These are phyloP conservation scores for Capsicum baccatum DNA, from an alignment of 257 asterid species.

Conservation along the genomic window DNA sequence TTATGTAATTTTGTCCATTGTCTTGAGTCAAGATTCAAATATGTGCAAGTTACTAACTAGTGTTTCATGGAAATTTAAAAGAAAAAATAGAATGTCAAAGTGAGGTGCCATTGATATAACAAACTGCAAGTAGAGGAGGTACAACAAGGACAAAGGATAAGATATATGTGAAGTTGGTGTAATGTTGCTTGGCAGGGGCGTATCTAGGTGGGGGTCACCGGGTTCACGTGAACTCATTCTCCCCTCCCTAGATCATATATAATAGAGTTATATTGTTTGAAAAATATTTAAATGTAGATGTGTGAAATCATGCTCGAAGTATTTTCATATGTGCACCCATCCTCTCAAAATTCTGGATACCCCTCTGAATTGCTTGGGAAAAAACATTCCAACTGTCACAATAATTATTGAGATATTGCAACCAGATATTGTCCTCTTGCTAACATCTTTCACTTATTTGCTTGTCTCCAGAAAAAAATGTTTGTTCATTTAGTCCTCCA, in stretches of 20 bases:
- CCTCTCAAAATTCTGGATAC: too few species aligned
- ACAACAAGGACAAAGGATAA: not conserved
- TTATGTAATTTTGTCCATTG: not conserved
- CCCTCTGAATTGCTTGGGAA: not conserved
- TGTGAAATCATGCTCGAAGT: too few species aligned
- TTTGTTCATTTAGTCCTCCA: not conserved
- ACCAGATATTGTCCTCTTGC: not conserved
- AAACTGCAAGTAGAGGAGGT: not conserved
- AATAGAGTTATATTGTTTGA: too few species aligned
- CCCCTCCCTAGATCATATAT: too few species aligned
- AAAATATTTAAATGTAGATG: too few species aligned
- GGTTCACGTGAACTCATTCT: too few species aligned
- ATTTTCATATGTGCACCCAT: too few species aligned
- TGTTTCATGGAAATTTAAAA: not conserved
- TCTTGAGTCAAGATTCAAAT: not conserved
- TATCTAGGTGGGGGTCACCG: too few species aligned
- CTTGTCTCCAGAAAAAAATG: not conserved
- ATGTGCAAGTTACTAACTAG: not conserved
- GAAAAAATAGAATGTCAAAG: not conserved
- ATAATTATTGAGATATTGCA: not conserved
- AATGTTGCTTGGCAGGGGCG: too few species aligned
- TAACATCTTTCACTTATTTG: not conserved
- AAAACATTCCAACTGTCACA: not conserved
- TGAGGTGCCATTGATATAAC: constrained; percentile 5
- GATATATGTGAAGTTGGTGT: constrained; percentile 8